Evolutionary conservation across 140 eudicot genomes (phyloP).

Genomic region (Erigeron philadelphicus): DNA sequence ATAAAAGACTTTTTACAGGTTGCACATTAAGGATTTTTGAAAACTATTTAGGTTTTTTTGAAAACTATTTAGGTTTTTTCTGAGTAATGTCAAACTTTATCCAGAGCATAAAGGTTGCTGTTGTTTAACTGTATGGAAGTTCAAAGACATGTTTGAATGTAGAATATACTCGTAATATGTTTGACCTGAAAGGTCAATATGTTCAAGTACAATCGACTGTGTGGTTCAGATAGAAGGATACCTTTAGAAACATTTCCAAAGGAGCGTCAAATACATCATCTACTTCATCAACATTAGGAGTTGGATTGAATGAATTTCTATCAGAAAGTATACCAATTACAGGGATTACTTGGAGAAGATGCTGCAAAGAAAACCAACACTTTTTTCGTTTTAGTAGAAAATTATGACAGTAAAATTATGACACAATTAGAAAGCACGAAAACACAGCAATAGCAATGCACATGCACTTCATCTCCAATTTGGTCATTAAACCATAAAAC

Average conservation of each 20-base stretch:
- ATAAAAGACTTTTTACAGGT: too few relatives aligned
- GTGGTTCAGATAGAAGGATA: slow-evolving; percentile 13
- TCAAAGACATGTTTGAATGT: background rate
- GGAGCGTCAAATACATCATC: slow-evolving; percentile 86
- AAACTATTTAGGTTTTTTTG: too few relatives aligned
- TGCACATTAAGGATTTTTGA: too few relatives aligned
- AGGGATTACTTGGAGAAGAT: slow-evolving; percentile 70
- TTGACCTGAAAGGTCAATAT: background rate
- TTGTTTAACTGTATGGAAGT: too few relatives aligned
- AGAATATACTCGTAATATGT: background rate
- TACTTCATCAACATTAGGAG: slow-evolving; percentile 66
- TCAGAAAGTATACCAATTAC: slow-evolving; percentile 77
- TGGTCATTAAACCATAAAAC: too few relatives aligned
- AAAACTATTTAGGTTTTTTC: too few relatives aligned
- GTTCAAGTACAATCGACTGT: background rate
- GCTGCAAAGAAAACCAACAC: slow-evolving; percentile 37
- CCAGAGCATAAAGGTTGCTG: too few relatives aligned
- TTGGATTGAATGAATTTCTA: slow-evolving; percentile 53
- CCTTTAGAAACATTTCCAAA: slow-evolving; percentile 88
- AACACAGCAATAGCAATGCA: too few relatives aligned
- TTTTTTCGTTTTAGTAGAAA: background rate
- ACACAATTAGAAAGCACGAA: too few relatives aligned
- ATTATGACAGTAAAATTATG: background rate
- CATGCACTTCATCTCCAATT: too few relatives aligned
- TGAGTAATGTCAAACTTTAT: too few relatives aligned